Percentiles rank a stretch among this genome's conserved stretches.
Evolutionary conservation across 2,329 filamentous ascomycete genomes (phyloP).

Genomic region (Torrubiellomyces zombiae): DNA sequence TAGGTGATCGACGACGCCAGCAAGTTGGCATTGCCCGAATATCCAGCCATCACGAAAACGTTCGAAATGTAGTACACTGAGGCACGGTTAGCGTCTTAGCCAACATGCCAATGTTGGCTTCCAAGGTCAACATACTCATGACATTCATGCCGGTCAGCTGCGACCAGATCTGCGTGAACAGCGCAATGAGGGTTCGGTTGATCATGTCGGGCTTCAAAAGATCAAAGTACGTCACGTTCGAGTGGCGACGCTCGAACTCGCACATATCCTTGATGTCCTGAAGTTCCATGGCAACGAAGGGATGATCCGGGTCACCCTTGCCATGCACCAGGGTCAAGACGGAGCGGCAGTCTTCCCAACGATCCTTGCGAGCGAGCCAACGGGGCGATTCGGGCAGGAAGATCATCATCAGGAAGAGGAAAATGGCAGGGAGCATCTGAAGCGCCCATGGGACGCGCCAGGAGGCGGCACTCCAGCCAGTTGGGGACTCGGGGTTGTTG

Average conservation of each 20-base stretch:
- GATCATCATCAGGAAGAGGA: slow-evolving; percentile 41
- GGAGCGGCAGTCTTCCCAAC: slow-evolving; percentile 39
- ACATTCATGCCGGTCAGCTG: slow-evolving; percentile 41
- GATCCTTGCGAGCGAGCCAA: slow-evolving; percentile 46
- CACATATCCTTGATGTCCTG: slow-evolving; percentile 57
- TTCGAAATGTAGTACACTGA: slow-evolving; percentile 45
- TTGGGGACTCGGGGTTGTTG: slow-evolving; percentile 9
- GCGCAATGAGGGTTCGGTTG: slow-evolving; percentile 32
- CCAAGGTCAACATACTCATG: slow-evolving; percentile 35
- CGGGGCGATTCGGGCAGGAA: slow-evolving; percentile 45
- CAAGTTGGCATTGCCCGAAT: slow-evolving; percentile 28
- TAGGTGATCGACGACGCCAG: slow-evolving; percentile 40
- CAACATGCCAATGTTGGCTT: not conserved
- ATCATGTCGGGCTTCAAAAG: slow-evolving; percentile 53
- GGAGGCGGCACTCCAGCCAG: slow-evolving; percentile 30
- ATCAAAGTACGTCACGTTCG: slow-evolving; percentile 54
- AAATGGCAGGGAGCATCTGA: slow-evolving; percentile 44
- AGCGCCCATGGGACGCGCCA: slow-evolving; percentile 50
- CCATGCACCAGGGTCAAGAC: slow-evolving; percentile 44
- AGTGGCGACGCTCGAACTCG: slow-evolving; percentile 54
- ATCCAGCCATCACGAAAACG: slow-evolving; percentile 22
- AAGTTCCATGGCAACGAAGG: slow-evolving; percentile 51
- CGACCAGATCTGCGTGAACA: slow-evolving; percentile 38
- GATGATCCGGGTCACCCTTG: slow-evolving; percentile 44
- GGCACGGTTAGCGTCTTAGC: not conserved